Percentiles rank a stretch among this genome's conserved stretches.
phyloP scores from a whole-genome alignment of 1,284 basidiomycete genomes.

The Ustilago sp. region DNA sequence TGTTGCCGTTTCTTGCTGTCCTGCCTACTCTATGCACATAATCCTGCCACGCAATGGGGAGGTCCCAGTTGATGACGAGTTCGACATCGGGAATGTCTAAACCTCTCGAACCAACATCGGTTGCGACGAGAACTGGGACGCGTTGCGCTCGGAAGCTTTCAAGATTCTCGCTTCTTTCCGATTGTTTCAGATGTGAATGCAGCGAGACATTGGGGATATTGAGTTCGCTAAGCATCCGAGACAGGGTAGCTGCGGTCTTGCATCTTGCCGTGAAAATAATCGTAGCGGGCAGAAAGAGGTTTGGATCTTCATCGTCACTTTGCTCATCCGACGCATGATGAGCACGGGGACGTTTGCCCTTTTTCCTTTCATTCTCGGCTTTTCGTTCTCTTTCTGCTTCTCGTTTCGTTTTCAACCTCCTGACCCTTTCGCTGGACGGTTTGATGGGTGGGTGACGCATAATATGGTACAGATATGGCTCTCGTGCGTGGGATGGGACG shows the following conservation, averaged over 20 bases:
- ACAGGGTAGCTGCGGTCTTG: conserved; percentile 81
- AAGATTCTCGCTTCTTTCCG: conserved; percentile 84
- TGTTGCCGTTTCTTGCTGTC: conserved; percentile 91
- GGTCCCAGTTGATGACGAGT: conserved; percentile 95
- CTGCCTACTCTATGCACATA: conserved; percentile 77
- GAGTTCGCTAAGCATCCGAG: conserved; percentile 78
- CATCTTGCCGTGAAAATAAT: conserved; percentile 94
- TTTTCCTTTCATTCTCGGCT: conserved; percentile 41
- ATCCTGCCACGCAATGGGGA: conserved; percentile 77
- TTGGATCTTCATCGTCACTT: conserved; percentile 33
- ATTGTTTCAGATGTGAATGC: conserved; percentile 92
- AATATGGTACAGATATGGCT: conserved; percentile 90
- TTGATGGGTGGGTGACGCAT: conserved; percentile 81
- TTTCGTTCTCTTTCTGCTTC: conserved; percentile 49
- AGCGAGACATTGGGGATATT: conserved; percentile 87
- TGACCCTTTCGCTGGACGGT: conserved; percentile 55
- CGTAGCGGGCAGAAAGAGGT: conserved; percentile 76
- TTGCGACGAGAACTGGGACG: conserved; percentile 65
- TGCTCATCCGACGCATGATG: conserved; percentile 34
- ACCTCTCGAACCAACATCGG: conserved; percentile 68
- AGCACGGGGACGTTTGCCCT: conserved; percentile 26
- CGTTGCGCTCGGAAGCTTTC: conserved; percentile 83
- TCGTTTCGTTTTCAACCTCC: conserved; percentile 65
- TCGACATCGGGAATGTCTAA: conserved; percentile 77
- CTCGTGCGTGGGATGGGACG: conserved; percentile 93